phyloP scores from a whole-genome alignment of 2,329 filamentous ascomycete genomes.

The Neonectria faginata region DNA sequence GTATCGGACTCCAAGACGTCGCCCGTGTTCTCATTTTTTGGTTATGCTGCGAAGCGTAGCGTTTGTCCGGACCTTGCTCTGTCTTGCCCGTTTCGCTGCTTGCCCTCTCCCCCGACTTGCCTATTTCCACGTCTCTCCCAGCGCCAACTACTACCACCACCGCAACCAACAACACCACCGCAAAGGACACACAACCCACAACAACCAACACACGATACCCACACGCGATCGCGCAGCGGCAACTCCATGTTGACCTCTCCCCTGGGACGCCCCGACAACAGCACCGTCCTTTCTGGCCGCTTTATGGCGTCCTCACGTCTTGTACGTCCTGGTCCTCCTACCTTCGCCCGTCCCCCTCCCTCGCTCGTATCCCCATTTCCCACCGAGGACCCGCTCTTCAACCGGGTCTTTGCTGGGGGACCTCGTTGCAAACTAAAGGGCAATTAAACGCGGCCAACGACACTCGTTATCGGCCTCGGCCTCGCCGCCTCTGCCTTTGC shows the following conservation, averaged over 20 bases:
- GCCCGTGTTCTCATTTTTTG: neutral
- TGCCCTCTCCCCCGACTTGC: neutral
- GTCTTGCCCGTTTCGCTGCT: slow-evolving; percentile 4
- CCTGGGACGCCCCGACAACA: slow-evolving; percentile 5
- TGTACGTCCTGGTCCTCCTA: slow-evolving; percentile 24
- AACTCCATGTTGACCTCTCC: slow-evolving; percentile 8
- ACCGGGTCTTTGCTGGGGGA: slow-evolving; percentile 16
- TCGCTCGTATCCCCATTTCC: slow-evolving; percentile 23
- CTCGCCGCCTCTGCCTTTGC: slow-evolving; percentile 18
- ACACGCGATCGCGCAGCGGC: slow-evolving; percentile 8
- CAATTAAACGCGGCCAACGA: slow-evolving; percentile 22
- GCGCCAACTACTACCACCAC: slow-evolving; percentile 4
- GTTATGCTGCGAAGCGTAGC: slow-evolving; percentile 3
- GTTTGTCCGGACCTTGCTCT: slow-evolving; percentile 4
- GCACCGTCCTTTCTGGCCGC: slow-evolving; percentile 16
- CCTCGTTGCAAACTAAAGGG: slow-evolving; percentile 24
- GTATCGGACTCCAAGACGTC: neutral
- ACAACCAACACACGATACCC: slow-evolving; percentile 8
- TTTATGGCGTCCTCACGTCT: slow-evolving; percentile 29
- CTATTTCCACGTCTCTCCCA: slow-evolving; percentile 4
- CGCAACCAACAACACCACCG: slow-evolving; percentile 4
- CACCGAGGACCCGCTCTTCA: slow-evolving; percentile 21
- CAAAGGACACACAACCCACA: slow-evolving; percentile 6
- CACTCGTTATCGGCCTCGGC: slow-evolving; percentile 2
- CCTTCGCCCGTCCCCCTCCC: slow-evolving; percentile 15